A percentile compares a stretch with the other conserved stretches of the same genome.
Evolutionary conservation across 208 protist genomes (phyloP).

Genomic region (Trypanosoma rangeli): DNA sequence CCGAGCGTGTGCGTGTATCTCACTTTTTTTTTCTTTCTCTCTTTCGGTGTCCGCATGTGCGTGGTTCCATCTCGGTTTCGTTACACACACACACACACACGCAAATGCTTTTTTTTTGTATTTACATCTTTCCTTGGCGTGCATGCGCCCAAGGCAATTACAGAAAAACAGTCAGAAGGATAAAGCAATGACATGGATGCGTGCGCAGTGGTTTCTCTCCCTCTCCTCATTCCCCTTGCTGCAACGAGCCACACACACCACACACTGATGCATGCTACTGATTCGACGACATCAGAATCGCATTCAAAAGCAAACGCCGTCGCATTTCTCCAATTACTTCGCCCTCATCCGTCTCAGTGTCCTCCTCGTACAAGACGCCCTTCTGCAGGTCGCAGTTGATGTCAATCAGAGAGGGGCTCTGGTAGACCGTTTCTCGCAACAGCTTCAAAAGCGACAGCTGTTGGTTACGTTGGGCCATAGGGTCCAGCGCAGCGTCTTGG

Average conservation of each 20-base stretch:
- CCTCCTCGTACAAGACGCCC: conserved; percentile 18
- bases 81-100: conserved; percentile 9
- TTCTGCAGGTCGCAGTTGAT: conserved; percentile 26
- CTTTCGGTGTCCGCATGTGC: too few species aligned
- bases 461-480: conserved; percentile 6
- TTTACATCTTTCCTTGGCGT: background rate
- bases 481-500: conserved; percentile 21
- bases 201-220: background rate
- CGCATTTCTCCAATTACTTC: conserved; percentile 36
- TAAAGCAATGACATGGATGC: background rate
- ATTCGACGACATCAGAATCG: conserved; percentile 27
- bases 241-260: background rate
- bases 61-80: too few species aligned
- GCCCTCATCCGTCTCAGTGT: background rate
- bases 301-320: conserved; percentile 56
- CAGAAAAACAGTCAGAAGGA: background rate
- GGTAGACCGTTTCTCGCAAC: conserved; percentile 27
- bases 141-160: background rate
- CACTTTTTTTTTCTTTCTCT: background rate
- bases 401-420: conserved; percentile 45
- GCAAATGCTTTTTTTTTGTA: background rate
- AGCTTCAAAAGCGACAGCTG: conserved; percentile 31
- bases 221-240: background rate
- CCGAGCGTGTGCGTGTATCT: too few species aligned
- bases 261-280: conserved; percentile 4